These are phyloP conservation scores for Arthonia radiata DNA, from an alignment of 495 filamentous ascomycete genomes.

Conservation along the genomic window DNA sequence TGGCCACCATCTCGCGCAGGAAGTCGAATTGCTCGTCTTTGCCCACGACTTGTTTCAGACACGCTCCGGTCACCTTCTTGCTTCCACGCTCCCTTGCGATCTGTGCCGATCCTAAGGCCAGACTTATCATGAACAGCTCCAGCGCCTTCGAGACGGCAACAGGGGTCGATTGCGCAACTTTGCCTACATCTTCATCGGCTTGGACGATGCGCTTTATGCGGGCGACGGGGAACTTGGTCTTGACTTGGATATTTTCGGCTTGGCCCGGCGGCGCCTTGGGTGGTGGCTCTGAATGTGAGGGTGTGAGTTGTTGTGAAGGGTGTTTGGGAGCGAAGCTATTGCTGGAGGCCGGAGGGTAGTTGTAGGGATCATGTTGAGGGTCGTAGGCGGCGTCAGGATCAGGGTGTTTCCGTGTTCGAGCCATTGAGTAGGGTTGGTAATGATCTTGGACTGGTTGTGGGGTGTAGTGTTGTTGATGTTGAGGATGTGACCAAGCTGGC, in stretches of 20 bases:
- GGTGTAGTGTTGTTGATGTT: too few species aligned
- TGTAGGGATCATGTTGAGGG: too few species aligned
- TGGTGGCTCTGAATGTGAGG: too few species aligned
- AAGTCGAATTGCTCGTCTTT: conserved; percentile 85
- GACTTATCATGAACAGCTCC: conserved; percentile 88
- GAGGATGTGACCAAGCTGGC: too few species aligned
- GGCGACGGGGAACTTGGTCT: conserved; percentile 90
- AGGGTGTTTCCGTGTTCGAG: too few species aligned
- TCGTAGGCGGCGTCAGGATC: too few species aligned
- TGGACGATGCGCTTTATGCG: conserved; percentile 99
- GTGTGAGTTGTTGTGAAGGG: too few species aligned
- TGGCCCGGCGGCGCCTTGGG: conserved; percentile 1
- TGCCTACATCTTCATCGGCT: conserved; percentile 95
- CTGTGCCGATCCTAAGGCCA: conserved; percentile 66
- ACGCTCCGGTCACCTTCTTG: conserved; percentile 70
- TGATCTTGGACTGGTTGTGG: too few species aligned
- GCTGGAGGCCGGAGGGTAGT: too few species aligned
- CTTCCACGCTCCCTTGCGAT: conserved; percentile 59
- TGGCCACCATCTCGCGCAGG: conserved; percentile 70
- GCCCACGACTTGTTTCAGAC: conserved; percentile 71
- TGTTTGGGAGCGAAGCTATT: too few species aligned
- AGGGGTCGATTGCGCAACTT: conserved; percentile 90
- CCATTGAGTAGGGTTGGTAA: too few species aligned
- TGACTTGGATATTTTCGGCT: conserved; percentile 37
- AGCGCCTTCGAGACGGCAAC: conserved; percentile 85